Evolutionary conservation across 2,329 filamentous ascomycete genomes (phyloP).

Genomic region (Furcasterigmium sp.): DNA sequence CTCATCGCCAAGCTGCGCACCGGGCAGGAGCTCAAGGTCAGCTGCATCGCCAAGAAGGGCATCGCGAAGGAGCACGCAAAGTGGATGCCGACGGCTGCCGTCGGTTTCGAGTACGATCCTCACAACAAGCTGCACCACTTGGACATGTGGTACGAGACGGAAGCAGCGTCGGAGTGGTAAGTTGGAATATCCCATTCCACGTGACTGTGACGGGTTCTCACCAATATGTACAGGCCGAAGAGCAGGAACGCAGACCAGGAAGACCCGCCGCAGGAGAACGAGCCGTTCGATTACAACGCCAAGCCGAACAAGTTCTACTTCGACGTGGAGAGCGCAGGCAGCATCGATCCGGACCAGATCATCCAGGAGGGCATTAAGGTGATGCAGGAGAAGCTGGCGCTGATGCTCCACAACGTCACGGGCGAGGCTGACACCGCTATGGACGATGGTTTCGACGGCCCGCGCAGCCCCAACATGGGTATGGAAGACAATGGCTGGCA

Average conservation of each 20-base stretch:
- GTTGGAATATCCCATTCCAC: conserved; percentile 20
- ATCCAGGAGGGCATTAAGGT: conserved; percentile 84
- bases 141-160: conserved; percentile 91
- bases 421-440: conserved; percentile 49
- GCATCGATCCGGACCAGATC: conserved; percentile 83
- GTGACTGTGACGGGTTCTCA: neutral
- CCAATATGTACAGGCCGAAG: conserved; percentile 59
- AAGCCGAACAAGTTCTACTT: conserved; percentile 84
- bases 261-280: conserved; percentile 72
- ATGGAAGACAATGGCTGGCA: conserved; percentile 45
- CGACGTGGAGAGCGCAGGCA: conserved; percentile 85
- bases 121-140: conserved; percentile 92
- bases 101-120: conserved; percentile 97
- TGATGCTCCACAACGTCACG: conserved; percentile 62
- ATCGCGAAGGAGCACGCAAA: conserved; percentile 99
- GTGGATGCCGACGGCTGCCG: conserved; percentile 87
- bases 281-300: conserved; percentile 87
- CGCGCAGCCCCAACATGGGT: conserved; percentile 60
- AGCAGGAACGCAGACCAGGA: conserved; percentile 77
- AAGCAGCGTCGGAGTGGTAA: conserved; percentile 79
- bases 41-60: conserved; percentile 94
- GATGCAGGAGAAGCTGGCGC: conserved; percentile 84
- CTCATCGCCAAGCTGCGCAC: conserved; percentile 87
- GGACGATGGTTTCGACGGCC: conserved; percentile 57
- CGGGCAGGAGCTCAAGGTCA: conserved; percentile 85